A percentile compares a stretch with the other conserved stretches of the same genome.
Evolutionary conservation across 148 eudicot genomes (phyloP).

Genomic region (Rhododendron williamsianum): DNA sequence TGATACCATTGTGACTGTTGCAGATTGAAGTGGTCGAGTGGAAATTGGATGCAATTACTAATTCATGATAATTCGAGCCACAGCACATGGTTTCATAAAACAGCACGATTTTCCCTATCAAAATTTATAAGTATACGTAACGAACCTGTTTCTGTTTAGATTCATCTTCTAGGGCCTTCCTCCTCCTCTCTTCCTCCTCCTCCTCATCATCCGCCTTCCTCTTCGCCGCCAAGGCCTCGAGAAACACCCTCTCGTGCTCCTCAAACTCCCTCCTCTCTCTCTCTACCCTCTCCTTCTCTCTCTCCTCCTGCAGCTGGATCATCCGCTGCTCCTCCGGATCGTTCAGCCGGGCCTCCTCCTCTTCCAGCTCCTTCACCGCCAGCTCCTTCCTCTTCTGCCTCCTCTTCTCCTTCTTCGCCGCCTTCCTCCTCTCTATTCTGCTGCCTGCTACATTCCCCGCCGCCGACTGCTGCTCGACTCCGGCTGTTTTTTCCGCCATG

Average conservation of each 20-base stretch:
- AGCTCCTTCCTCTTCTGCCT: constrained; percentile 62
- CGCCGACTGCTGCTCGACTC: not conserved
- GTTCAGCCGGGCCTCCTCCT: constrained; percentile 48
- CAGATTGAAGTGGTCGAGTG: not conserved
- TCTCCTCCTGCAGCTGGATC: constrained; percentile 44
- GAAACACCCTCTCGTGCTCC: constrained; percentile 65
- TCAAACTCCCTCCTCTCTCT: constrained; percentile 61
- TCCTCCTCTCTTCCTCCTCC: constrained; percentile 21
- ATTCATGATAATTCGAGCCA: not conserved
- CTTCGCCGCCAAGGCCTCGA: constrained; percentile 42
- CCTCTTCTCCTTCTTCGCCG: constrained; percentile 75
- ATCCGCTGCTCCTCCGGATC: constrained; percentile 59
- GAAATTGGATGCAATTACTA: not conserved
- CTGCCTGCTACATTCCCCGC: not conserved
- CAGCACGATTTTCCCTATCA: too few relatives aligned
- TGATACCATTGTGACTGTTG: not conserved
- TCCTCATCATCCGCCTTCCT: constrained; percentile 32
- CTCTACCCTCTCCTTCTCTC: constrained; percentile 58
- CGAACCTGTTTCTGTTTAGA: constrained; percentile 37
- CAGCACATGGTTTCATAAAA: not conserved
- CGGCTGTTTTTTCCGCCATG: constrained; percentile 2
- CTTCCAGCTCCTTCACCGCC: constrained; percentile 54
- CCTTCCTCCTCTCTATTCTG: constrained; percentile 76
- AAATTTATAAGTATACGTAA: not conserved
- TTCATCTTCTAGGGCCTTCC: constrained; percentile 27